These are phyloP conservation scores for Phytophthora capsici DNA, from an alignment of 352 stramenopile species.

Conservation along the genomic window DNA sequence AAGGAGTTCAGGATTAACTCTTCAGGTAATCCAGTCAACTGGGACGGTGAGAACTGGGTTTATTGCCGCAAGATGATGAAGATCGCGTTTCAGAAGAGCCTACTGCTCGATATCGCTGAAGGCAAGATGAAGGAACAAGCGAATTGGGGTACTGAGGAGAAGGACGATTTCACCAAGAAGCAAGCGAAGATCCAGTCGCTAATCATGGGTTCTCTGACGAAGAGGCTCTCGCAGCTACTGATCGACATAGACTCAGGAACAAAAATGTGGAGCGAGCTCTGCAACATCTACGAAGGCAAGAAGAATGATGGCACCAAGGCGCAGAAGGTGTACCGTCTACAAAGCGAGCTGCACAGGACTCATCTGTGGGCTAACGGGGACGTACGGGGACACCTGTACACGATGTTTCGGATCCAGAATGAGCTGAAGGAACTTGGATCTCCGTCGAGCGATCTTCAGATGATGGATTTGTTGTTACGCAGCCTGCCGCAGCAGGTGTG, in stretches of 20 bases:
- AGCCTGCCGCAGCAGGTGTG: not conserved
- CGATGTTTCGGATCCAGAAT: constrained; percentile 7
- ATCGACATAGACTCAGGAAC: constrained; percentile 3
- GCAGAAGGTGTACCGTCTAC: constrained; percentile 9
- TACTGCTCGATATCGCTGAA: constrained; percentile 3
- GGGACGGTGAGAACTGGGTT: constrained; percentile 11
- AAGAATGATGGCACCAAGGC: constrained; percentile 5
- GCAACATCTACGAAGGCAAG: constrained; percentile 5
- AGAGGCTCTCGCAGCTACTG: constrained; percentile 10
- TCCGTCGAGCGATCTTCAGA: not conserved
- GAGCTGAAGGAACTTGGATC: not conserved
- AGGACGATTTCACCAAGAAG: constrained; percentile 9
- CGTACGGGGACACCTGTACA: not conserved
- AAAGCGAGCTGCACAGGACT: constrained; percentile 2
- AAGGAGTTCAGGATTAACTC: constrained; percentile 6
- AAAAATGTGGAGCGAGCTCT: not conserved
- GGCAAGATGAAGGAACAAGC: not conserved
- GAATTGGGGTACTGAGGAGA: not conserved
- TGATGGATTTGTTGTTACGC: not conserved
- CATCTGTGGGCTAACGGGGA: not conserved
- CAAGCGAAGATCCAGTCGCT: constrained; percentile 14
- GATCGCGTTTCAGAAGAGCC: not conserved
- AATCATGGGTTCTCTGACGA: constrained; percentile 16
- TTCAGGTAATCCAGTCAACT: constrained; percentile 4
- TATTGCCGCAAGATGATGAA: constrained; percentile 23